These are phyloP conservation scores for Syzygium aqueum DNA, from an alignment of 345 rosid species.

Conservation along the genomic window DNA sequence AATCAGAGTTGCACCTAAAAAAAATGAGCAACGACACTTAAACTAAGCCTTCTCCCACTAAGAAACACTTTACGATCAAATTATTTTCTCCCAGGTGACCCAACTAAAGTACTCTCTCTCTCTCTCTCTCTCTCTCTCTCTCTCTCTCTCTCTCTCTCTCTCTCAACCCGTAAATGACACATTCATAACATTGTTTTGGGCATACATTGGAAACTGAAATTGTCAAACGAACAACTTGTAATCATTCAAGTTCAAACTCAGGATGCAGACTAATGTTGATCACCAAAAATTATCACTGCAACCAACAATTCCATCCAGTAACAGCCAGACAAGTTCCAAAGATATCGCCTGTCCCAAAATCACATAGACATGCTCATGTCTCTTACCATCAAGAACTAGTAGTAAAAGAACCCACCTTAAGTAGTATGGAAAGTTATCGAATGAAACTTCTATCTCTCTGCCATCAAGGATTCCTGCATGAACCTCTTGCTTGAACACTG, in stretches of 20 bases:
- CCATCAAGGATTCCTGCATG: slow-evolving; percentile 80
- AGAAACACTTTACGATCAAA: background rate
- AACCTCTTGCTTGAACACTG: slow-evolving; percentile 53
- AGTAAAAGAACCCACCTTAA: slow-evolving; percentile 39
- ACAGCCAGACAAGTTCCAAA: background rate
- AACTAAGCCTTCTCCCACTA: background rate
- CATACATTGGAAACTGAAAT: background rate
- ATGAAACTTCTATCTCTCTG: slow-evolving; percentile 52
- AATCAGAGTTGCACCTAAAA: background rate
- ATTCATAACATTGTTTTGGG: background rate
- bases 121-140: background rate
- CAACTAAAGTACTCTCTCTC: background rate
- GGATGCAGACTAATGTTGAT: background rate
- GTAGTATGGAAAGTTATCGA: slow-evolving; percentile 79
- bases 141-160: background rate
- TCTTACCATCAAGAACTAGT: background rate
- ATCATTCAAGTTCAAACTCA: background rate
- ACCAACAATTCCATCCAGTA: background rate
- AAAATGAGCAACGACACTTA: background rate
- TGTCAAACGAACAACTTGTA: background rate
- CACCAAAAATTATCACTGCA: background rate
- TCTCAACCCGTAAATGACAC: background rate
- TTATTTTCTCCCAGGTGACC: background rate
- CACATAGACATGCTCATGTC: background rate
- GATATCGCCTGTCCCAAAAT: background rate